Conservation (phyloP, 116 monocot genomes). For the Papilionanthe hybrid region DNA sequence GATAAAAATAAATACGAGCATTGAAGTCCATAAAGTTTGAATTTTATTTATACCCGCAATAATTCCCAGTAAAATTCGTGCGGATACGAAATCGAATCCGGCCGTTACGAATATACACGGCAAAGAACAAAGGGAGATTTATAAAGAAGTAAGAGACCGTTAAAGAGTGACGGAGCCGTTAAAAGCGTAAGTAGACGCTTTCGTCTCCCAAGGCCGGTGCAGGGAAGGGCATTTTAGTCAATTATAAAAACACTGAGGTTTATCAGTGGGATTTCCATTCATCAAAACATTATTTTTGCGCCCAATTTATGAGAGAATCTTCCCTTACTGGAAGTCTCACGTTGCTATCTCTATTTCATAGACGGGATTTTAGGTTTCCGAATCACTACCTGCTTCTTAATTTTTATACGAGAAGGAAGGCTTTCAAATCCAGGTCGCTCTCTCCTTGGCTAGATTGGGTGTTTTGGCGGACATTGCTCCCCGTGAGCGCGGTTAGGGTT, state of each 20-base stretch:
- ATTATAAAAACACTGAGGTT: neutral
- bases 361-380: neutral
- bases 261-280: conserved; percentile 20
- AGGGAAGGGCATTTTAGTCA: conserved; percentile 21
- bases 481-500: neutral
- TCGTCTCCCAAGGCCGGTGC: neutral
- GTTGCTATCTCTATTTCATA: neutral
- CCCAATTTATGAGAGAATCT: neutral
- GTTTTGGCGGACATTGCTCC: conserved; percentile 1
- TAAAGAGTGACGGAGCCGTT: conserved; percentile 15
- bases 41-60: too few relatives aligned
- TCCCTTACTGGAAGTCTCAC: neutral
- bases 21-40: too few relatives aligned
- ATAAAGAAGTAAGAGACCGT: neutral
- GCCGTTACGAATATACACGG: conserved; percentile 16
- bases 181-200: conserved; percentile 12
- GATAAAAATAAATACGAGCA: too few relatives aligned
- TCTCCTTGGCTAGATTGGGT: conserved; percentile 2
- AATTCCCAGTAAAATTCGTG: neutral
- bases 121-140: neutral
- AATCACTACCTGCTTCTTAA: neutral
- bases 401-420: neutral
- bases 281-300: conserved; percentile 2
- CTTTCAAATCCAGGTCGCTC: neutral
- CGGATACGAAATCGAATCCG: conserved; percentile 16